These are phyloP conservation scores for Fonsecaea pedrosoi DNA, from an alignment of 2,329 filamentous ascomycete genomes.

Conservation along the genomic window DNA sequence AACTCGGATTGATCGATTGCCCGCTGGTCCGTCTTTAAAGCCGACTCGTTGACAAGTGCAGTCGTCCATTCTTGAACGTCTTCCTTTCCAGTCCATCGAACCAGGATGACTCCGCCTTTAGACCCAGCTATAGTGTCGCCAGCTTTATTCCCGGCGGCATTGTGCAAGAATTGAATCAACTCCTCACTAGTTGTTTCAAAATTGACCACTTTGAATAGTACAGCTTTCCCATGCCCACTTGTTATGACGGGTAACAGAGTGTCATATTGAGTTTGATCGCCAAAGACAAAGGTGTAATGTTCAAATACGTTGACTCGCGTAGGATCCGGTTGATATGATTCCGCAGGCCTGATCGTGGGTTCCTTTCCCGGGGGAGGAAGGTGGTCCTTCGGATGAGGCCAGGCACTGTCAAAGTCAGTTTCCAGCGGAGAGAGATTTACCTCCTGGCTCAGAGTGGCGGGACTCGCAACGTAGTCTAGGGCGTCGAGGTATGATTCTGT, in stretches of 20 bases:
- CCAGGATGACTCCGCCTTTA: conserved; percentile 74
- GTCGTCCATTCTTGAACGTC: conserved; percentile 71
- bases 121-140: conserved; percentile 68
- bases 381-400: conserved; percentile 76
- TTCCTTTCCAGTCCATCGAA: conserved; percentile 68
- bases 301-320: conserved; percentile 75
- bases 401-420: conserved; percentile 76
- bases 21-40: conserved; percentile 76
- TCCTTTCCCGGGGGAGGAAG: conserved; percentile 79
- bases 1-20: conserved; percentile 91
- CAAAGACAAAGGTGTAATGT: conserved; percentile 88
- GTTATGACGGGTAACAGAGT: conserved; percentile 77
- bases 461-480: conserved; percentile 66
- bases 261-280: conserved; percentile 75
- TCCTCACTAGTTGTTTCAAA: conserved; percentile 73
- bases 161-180: conserved; percentile 77
- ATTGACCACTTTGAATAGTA: conserved; percentile 68
- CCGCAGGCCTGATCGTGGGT: conserved; percentile 69
- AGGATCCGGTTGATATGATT: conserved; percentile 74
- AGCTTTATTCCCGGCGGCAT: conserved; percentile 74
- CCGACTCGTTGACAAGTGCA: conserved; percentile 71
- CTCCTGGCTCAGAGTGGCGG: conserved; percentile 58
- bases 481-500: conserved; percentile 75
- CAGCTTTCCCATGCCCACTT: conserved; percentile 80
- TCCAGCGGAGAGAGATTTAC: conserved; percentile 69